Percentiles rank a stretch among this genome's conserved stretches.
Conservation (phyloP, 495 filamentous ascomycete genomes). For the Neurospora sp. region DNA sequence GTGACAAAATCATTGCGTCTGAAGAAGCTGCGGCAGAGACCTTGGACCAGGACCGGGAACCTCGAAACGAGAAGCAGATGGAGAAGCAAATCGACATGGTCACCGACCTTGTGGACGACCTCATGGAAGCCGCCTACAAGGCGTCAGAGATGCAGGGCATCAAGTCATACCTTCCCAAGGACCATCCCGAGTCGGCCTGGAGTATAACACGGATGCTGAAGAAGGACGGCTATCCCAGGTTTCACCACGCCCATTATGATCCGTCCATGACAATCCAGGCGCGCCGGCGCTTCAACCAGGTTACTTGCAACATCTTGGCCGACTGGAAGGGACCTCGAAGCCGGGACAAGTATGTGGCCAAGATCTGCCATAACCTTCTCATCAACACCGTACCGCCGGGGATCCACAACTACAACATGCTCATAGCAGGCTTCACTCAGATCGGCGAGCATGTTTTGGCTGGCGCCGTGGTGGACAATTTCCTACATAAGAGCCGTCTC, state of each 20-base stretch:
- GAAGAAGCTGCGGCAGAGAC: constrained; percentile 2
- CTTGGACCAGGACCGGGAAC: constrained; percentile 2
- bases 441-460: constrained; percentile 41
- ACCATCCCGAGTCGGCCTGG: constrained; percentile 20
- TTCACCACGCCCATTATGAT: constrained; percentile 16
- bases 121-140: constrained; percentile 14
- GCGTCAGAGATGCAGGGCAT: constrained; percentile 5
- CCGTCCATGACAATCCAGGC: neutral
- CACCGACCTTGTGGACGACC: constrained; percentile 15
- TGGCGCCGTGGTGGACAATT: constrained; percentile 42
- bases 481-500: constrained; percentile 35
- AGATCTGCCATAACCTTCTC: constrained; percentile 60
- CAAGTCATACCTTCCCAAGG: neutral
- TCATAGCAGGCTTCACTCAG: constrained; percentile 48
- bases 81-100: constrained; percentile 5
- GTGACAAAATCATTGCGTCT: constrained; percentile 2
- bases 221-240: constrained; percentile 27
- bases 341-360: constrained; percentile 31
- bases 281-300: constrained; percentile 21
- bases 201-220: constrained; percentile 19
- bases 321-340: constrained; percentile 9
- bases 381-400: constrained; percentile 45
- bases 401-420: constrained; percentile 54
- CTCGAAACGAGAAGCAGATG: constrained; percentile 5
- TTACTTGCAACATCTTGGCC: constrained; percentile 25